phyloP scores from a whole-genome alignment of 805 yeast species.

The Suhomyces faveliae region DNA sequence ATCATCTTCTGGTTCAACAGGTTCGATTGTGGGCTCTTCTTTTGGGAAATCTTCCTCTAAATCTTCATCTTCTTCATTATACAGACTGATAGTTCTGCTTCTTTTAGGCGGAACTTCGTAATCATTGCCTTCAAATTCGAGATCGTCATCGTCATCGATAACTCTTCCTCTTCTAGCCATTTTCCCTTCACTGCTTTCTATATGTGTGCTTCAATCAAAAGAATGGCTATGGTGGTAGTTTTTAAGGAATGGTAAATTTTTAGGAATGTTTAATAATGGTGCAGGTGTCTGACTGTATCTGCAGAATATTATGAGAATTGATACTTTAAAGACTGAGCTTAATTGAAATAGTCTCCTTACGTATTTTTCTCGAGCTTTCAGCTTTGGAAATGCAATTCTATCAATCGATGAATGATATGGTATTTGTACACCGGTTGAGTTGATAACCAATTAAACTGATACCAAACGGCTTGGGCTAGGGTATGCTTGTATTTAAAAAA shows the following conservation, averaged over 20 bases:
- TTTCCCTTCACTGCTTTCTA: not conserved
- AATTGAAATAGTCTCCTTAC: not conserved
- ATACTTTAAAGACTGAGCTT: not conserved
- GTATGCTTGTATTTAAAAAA: not conserved
- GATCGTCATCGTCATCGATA: conserved; percentile 20
- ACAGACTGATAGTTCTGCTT: conserved; percentile 11
- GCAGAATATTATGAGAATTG: not conserved
- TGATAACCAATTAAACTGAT: not conserved
- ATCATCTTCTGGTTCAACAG: conserved; percentile 5
- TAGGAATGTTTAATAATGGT: not conserved
- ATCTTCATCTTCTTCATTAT: conserved; percentile 23
- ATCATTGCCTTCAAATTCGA: conserved; percentile 16
- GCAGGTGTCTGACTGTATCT: not conserved
- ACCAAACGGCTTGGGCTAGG: not conserved
- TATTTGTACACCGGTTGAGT: not conserved
- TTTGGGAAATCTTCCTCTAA: not conserved
- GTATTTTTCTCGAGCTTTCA: not conserved
- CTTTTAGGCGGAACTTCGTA: conserved; percentile 14
- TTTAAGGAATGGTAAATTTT: no score
- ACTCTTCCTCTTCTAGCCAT: conserved; percentile 13
- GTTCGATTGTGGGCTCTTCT: conserved; percentile 6
- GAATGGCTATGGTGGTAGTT: not conserved
- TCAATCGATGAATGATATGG: not conserved
- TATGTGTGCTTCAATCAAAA: not conserved
- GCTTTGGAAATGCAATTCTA: no score